A percentile compares a stretch with the other conserved stretches of the same genome.
Conservation (phyloP, 78 protist species). For the Acrasis kona region DNA sequence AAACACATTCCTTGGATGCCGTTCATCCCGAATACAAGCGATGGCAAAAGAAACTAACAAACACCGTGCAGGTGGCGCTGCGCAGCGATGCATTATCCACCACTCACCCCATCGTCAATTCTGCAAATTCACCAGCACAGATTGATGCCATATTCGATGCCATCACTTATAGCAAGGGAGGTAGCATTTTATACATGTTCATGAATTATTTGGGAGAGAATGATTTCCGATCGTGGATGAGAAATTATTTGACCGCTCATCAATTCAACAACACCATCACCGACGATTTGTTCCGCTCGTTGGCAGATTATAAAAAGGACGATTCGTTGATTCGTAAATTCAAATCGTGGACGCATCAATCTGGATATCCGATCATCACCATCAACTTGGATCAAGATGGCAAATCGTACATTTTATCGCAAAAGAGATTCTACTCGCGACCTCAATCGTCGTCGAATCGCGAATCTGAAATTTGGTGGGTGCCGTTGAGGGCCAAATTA, state of each 20-base stretch:
- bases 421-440: not conserved
- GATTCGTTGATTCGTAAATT: slow-evolving; percentile 41
- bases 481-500: not conserved
- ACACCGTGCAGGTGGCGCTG: slow-evolving; percentile 37
- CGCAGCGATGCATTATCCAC: slow-evolving; percentile 61
- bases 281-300: slow-evolving; percentile 72
- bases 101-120: slow-evolving; percentile 84
- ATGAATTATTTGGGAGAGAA: slow-evolving; percentile 1
- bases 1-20: slow-evolving; percentile 15
- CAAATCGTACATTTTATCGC: not conserved
- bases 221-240: slow-evolving; percentile 14
- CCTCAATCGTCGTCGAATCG: not conserved
- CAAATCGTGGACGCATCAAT: slow-evolving; percentile 52
- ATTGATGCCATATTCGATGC: slow-evolving; percentile 80
- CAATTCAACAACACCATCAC: slow-evolving; percentile 1
- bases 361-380: slow-evolving; percentile 76
- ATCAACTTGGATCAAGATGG: too few relatives aligned
- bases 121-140: slow-evolving; percentile 35
- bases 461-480: not conserved
- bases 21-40: slow-evolving; percentile 56
- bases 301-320: slow-evolving; percentile 25
- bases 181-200: slow-evolving; percentile 65
- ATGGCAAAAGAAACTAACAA: slow-evolving; percentile 75
- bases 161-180: slow-evolving; percentile 59
- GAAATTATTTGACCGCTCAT: slow-evolving; percentile 1